Evolutionary conservation across 768 basidiomycete species (phyloP).

Genomic region (Rhodotorula taiwanensis): DNA sequence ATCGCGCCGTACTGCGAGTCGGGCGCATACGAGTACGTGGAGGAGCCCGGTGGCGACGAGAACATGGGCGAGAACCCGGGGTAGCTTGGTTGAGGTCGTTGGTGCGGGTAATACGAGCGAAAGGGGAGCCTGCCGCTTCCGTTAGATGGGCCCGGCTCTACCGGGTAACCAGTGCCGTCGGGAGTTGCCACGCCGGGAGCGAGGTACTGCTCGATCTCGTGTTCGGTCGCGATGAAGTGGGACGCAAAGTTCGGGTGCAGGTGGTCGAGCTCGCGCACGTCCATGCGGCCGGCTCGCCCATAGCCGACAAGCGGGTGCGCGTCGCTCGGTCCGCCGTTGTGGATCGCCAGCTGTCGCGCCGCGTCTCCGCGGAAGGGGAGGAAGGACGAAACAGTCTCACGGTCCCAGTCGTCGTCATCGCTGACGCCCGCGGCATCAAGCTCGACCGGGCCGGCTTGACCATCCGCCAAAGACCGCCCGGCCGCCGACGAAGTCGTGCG

Average conservation of each 20-base stretch:
- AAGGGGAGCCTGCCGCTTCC: too few species aligned
- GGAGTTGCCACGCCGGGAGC: neutral
- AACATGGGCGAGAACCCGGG: too few species aligned
- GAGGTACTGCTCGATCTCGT: neutral
- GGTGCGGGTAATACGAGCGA: too few species aligned
- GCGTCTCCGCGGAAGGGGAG: too few species aligned
- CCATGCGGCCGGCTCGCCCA: too few species aligned
- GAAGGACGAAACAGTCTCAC: neutral
- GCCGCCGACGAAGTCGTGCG: too few species aligned
- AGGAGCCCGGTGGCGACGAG: too few species aligned
- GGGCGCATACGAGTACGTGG: neutral
- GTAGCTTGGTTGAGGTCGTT: neutral
- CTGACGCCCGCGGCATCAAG: neutral
- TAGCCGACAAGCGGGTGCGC: too few species aligned
- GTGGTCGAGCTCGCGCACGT: neutral
- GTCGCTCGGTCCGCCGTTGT: too few species aligned
- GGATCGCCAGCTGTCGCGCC: neutral
- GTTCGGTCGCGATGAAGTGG: neutral
- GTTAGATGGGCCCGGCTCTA: too few species aligned
- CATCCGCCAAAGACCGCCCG: neutral
- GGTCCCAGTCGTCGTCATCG: slow-evolving; percentile 6
- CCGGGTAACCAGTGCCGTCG: too few species aligned
- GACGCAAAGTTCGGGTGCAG: neutral
- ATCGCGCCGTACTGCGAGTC: neutral
- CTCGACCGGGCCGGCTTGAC: neutral